phyloP scores from a whole-genome alignment of 2,329 filamentous ascomycete genomes.

The Ploettnerulaceae sp. region DNA sequence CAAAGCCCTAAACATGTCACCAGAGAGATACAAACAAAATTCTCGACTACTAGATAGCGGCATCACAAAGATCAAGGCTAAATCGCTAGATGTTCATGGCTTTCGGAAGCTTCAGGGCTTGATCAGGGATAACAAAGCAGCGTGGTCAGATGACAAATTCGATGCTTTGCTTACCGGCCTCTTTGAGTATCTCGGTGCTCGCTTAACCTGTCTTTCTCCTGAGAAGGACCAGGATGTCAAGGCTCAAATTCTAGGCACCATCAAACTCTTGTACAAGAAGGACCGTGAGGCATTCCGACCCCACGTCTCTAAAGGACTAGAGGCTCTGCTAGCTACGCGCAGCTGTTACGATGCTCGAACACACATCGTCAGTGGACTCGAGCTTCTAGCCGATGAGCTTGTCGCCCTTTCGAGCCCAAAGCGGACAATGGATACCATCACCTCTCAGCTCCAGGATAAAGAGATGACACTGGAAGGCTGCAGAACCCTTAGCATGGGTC shows the following conservation, averaged over 20 bases:
- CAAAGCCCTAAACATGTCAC: constrained; percentile 33
- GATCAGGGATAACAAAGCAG: constrained; percentile 60
- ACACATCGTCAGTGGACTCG: constrained; percentile 69
- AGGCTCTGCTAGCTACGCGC: constrained; percentile 61
- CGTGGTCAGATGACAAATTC: constrained; percentile 64
- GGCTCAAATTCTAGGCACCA: constrained; percentile 67
- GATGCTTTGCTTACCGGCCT: constrained; percentile 62
- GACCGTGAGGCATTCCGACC: constrained; percentile 61
- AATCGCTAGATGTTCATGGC: constrained; percentile 73
- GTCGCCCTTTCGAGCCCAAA: constrained; percentile 59
- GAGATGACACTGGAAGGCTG: constrained; percentile 43
- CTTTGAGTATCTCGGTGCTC: constrained; percentile 66
- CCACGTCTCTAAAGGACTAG: constrained; percentile 63
- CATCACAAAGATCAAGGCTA: constrained; percentile 65
- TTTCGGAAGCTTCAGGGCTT: constrained; percentile 75
- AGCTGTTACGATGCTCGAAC: constrained; percentile 62
- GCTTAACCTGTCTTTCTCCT: constrained; percentile 47
- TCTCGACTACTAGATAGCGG: constrained; percentile 66
- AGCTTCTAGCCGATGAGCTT: constrained; percentile 68
- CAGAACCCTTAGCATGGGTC: constrained; percentile 55
- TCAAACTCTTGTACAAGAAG: constrained; percentile 66
- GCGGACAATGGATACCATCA: constrained; percentile 54
- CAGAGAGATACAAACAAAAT: constrained; percentile 54
- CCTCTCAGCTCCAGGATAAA: constrained; percentile 42
- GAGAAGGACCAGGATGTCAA: constrained; percentile 69